Evolutionary conservation across 1,284 basidiomycete species (phyloP), one percentile per base, ranked within the genome.

Genomic region (Malassezia equina): DNA sequence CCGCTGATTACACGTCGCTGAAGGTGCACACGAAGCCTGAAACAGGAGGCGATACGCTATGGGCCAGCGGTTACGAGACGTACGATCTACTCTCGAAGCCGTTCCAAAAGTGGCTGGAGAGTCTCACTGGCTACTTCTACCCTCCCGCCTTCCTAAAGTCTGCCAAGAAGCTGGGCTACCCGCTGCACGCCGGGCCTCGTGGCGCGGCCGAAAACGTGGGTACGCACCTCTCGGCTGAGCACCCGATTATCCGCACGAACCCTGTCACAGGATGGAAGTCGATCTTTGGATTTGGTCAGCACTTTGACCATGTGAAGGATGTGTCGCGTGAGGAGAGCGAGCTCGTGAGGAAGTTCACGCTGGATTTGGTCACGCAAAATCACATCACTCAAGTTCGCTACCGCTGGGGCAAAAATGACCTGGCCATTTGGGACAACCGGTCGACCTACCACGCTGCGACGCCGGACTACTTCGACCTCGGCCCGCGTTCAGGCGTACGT

Each of bases 221-320:
- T 17, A 76, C 77, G 39, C 75, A 78, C 34, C 76, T 86, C 33
- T 76, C 76, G 11, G 81, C 84, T 1, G 73, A 80, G 25, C 84
- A 85, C 54, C 77, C 77, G 2, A 40, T 66, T n/a, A 42, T 66
- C 13, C 57, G 63, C 19, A 63, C 63, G 1, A 77, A 82, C 64
- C 81, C 82, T 5, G 80, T 84, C 3, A 85, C 84, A 0, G 84
- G 84, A 2, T 84, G 79, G 78, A 83, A 84, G 67, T 75, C 57
- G 7, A 71, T 85, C 25, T 85, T 82, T 63, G 82, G 85, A 51
- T 84, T 85, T 77, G 65, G 70, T 40, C 76, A 74, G 72, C 79
- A 59, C 42, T 76, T 63, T 17, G 80, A 78, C 60, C 78, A 80
- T 31, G 83, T 86, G 65, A 73, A 81, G 40, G 83, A 82, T 65